Conservation (phyloP, 2,329 filamentous ascomycete species). For the Fusarium hainanense region DNA sequence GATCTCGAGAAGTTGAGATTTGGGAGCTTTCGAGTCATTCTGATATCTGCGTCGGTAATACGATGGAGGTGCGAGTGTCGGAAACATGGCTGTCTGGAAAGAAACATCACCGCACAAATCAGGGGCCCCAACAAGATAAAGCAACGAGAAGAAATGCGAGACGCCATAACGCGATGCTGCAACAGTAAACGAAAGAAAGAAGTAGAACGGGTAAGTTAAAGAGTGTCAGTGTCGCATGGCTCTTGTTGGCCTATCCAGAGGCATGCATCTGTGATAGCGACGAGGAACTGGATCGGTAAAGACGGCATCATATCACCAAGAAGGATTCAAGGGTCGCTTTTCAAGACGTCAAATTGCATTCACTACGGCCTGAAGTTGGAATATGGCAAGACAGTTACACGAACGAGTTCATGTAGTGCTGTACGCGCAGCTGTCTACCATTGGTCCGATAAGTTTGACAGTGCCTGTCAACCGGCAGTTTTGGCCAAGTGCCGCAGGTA, state of each 20-base stretch:
- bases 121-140: slow-evolving; percentile 20
- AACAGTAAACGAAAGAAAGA: not conserved
- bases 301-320: not conserved
- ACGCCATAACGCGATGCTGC: slow-evolving; percentile 13
- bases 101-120: slow-evolving; percentile 27
- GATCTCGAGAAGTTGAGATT: slow-evolving; percentile 42
- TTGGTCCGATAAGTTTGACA: slow-evolving; percentile 1
- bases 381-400: slow-evolving; percentile 1
- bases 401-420: not conserved
- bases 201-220: not conserved
- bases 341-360: not conserved
- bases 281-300: slow-evolving; percentile 2
- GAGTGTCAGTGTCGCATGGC: not conserved
- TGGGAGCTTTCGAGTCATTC: slow-evolving; percentile 36
- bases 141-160: slow-evolving; percentile 8
- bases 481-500: not conserved
- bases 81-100: slow-evolving; percentile 35
- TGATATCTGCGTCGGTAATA: slow-evolving; percentile 41
- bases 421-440: not conserved
- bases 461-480: slow-evolving; percentile 5
- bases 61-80: slow-evolving; percentile 25
- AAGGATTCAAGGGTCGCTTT: not conserved
- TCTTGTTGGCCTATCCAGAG: not conserved
- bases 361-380: not conserved
- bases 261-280: not conserved